Percentiles rank a stretch among this genome's conserved stretches.
These are phyloP conservation scores for Salvia sclarea DNA, from an alignment of 305 asterid species.

Conservation along the genomic window DNA sequence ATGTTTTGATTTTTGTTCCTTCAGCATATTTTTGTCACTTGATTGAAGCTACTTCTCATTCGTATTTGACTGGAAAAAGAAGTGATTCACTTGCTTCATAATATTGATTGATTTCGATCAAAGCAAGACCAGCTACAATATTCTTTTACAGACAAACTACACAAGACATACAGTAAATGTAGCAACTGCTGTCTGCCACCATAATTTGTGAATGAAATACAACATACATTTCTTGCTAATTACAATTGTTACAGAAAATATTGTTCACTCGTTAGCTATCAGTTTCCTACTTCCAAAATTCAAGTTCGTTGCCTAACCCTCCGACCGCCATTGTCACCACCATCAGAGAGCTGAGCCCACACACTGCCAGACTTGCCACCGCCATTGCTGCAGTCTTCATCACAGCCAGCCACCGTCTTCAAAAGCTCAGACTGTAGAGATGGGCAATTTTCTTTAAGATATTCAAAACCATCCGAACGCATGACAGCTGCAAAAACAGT, in stretches of 20 bases:
- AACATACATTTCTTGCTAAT: slow-evolving; percentile 9
- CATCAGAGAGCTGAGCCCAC: slow-evolving; percentile 94
- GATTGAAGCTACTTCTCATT: background rate
- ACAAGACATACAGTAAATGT: background rate
- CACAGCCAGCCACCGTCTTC: slow-evolving; percentile 95
- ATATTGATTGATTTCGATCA: background rate
- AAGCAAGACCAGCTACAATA: background rate
- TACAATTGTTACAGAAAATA: slow-evolving; percentile 25
- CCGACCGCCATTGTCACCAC: slow-evolving; percentile 76
- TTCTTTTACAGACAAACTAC: background rate
- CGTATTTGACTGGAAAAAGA: background rate
- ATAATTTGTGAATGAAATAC: slow-evolving; percentile 17
- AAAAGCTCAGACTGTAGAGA: slow-evolving; percentile 80
- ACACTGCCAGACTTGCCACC: slow-evolving; percentile 85
- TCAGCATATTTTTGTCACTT: too few species aligned
- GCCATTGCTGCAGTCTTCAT: slow-evolving; percentile 78
- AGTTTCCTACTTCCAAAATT: slow-evolving; percentile 39
- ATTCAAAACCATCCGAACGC: slow-evolving; percentile 85
- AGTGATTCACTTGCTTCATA: background rate
- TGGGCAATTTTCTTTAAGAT: slow-evolving; percentile 75
- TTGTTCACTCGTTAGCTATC: slow-evolving; percentile 15
- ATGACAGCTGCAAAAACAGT: slow-evolving; percentile 66
- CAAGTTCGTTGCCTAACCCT: slow-evolving; percentile 86
- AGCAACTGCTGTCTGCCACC: background rate
- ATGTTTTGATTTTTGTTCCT: background rate